Percentiles rank a stretch among this genome's conserved stretches.
phyloP scores from a whole-genome alignment of 768 basidiomycete genomes.

The Hygrophorus pudorinus region DNA sequence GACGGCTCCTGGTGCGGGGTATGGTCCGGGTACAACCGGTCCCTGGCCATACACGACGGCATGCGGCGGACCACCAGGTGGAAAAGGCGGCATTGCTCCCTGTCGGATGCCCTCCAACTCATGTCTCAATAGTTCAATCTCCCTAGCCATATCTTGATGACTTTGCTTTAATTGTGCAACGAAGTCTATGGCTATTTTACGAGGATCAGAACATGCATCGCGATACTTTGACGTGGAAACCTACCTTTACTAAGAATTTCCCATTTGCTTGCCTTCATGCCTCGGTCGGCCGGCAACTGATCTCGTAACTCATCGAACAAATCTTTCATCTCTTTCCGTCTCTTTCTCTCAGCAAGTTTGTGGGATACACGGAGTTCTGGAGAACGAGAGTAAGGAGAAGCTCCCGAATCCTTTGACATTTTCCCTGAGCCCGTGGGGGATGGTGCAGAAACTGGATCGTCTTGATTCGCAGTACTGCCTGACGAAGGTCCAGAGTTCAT shows the following conservation, averaged over 20 bases:
- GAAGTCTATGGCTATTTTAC: conserved; percentile 71
- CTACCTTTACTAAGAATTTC: conserved; percentile 94
- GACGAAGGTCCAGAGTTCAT: conserved; percentile 27
- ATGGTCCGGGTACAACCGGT: conserved; percentile 33
- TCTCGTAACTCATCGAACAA: conserved; percentile 94
- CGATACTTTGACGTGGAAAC: conserved; percentile 12
- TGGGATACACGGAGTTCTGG: conserved; percentile 93
- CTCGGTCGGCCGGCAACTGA: conserved; percentile 83
- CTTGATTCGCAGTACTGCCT: conserved; percentile 20
- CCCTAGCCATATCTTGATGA: conserved; percentile 68
- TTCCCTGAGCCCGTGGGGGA: conserved; percentile 27
- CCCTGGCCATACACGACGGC: conserved; percentile 41
- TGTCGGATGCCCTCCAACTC: conserved; percentile 61
- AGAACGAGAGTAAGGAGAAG: conserved; percentile 88
- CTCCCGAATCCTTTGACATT: conserved; percentile 33
- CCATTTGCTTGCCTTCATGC: conserved; percentile 98
- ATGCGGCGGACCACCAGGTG: conserved; percentile 37
- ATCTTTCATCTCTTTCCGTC: conserved; percentile 99
- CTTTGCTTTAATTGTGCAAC: conserved; percentile 68
- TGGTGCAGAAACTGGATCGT: conserved; percentile 31
- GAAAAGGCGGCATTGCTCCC: conserved; percentile 42
- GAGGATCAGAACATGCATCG: conserved; percentile 8
- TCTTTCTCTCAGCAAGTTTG: conserved; percentile 93
- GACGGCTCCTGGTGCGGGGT: conserved; percentile 35
- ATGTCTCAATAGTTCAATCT: conserved; percentile 69